A percentile compares a stretch with the other conserved stretches of the same genome.
Evolutionary conservation across 2,329 filamentous ascomycete species (phyloP).

Genomic region (Neonectria sp.): DNA sequence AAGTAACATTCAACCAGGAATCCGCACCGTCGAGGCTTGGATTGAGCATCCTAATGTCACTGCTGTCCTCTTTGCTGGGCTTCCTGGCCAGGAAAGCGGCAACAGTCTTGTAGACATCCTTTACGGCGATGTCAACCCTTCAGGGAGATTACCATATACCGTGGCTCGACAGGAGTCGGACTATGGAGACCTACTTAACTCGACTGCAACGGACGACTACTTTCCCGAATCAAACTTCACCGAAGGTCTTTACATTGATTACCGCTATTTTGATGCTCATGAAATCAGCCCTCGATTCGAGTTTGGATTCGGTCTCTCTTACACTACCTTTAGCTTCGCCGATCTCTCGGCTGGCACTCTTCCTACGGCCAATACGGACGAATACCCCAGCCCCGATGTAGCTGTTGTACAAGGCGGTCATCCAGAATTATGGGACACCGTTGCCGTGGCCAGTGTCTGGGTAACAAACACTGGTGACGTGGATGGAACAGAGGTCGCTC

Average conservation of each 20-base stretch:
- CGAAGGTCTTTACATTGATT: conserved; percentile 4
- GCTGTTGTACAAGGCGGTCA: neutral
- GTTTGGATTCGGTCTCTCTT: neutral
- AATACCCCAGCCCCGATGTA: neutral
- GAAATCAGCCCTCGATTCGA: neutral
- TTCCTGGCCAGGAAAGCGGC: conserved; percentile 78
- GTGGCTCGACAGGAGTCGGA: conserved; percentile 63
- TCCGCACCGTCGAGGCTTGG: conserved; percentile 74
- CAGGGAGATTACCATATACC: conserved; percentile 75
- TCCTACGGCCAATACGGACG: neutral
- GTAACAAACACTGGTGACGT: neutral
- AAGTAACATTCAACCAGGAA: conserved; percentile 32
- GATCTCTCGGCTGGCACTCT: neutral
- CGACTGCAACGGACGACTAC: neutral
- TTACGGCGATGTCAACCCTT: conserved; percentile 68
- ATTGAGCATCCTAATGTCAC: conserved; percentile 77
- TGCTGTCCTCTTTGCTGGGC: conserved; percentile 73
- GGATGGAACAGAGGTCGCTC: neutral
- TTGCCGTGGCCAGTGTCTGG: neutral
- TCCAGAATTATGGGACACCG: neutral
- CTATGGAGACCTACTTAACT: neutral
- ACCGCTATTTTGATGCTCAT: neutral
- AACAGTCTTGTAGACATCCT: conserved; percentile 68
- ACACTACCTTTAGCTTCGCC: neutral
- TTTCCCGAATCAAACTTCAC: neutral